phyloP scores from a whole-genome alignment of 805 yeast genomes.

The Ogataea ganodermae region DNA sequence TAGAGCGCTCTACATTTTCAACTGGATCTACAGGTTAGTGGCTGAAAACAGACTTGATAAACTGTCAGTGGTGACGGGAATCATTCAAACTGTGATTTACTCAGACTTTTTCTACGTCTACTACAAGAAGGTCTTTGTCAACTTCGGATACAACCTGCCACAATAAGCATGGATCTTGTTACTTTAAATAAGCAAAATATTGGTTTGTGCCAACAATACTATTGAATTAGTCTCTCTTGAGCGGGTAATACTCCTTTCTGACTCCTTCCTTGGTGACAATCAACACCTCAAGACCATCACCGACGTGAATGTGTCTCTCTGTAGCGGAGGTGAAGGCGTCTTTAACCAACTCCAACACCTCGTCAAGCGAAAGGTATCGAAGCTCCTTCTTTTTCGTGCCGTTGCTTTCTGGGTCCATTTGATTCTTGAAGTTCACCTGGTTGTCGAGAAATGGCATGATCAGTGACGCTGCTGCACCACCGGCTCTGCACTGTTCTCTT shows the following conservation, averaged over 20 bases:
- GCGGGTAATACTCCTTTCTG: constrained; percentile 75
- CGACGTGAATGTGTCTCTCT: constrained; percentile 97
- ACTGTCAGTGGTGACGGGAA: constrained; percentile 74
- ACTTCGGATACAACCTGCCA: constrained; percentile 67
- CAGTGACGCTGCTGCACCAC: constrained; percentile 94
- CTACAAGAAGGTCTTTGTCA: constrained; percentile 78
- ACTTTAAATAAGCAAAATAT: background rate
- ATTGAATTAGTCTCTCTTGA: constrained; percentile 66
- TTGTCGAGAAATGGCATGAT: constrained; percentile 98
- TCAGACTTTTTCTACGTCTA: constrained; percentile 96
- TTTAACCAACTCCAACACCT: constrained; percentile 81
- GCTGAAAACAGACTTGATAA: constrained; percentile 66
- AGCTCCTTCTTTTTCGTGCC: constrained; percentile 64
- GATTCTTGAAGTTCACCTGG: constrained; percentile 95
- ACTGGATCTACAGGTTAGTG: constrained; percentile 88
- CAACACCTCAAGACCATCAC: constrained; percentile 90
- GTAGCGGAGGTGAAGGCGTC: constrained; percentile 97
- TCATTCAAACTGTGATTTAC: constrained; percentile 83
- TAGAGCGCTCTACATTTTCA: constrained; percentile 87
- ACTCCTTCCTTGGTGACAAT: constrained; percentile 95
- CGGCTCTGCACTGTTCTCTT: constrained; percentile 96
- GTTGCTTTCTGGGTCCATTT: constrained; percentile 74
- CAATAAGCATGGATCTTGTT: constrained; percentile 18
- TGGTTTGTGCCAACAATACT: background rate
- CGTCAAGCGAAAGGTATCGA: constrained; percentile 72